These are phyloP conservation scores for Fusarium sp. DNA, from an alignment of 2,329 filamentous ascomycete genomes.

Conservation along the genomic window DNA sequence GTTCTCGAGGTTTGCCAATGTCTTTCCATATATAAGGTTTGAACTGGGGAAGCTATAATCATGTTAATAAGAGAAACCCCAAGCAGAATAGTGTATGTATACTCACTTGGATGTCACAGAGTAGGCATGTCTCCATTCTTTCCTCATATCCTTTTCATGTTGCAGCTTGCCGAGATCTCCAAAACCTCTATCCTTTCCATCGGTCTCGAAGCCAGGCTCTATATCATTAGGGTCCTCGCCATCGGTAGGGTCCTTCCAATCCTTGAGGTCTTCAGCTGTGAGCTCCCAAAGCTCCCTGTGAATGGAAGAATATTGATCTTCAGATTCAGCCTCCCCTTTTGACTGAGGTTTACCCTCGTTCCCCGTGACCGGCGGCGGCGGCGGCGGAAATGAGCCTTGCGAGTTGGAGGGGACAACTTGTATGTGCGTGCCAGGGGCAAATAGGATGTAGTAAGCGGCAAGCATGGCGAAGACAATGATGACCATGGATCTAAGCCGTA, in stretches of 20 bases:
- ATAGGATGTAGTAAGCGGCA: constrained; percentile 56
- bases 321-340: constrained; percentile 14
- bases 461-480: constrained; percentile 52
- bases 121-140: constrained; percentile 53
- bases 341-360: constrained; percentile 12
- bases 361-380: constrained; percentile 1
- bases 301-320: constrained; percentile 20
- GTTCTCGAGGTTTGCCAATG: constrained; percentile 57
- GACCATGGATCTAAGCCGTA: constrained; percentile 55
- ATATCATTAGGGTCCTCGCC: constrained; percentile 49
- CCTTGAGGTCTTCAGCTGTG: constrained; percentile 48
- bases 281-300: constrained; percentile 48
- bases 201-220: constrained; percentile 50
- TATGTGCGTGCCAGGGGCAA: constrained; percentile 46
- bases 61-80: constrained; percentile 43
- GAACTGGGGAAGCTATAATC: constrained; percentile 51
- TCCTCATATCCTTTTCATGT: constrained; percentile 56
- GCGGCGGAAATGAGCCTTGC: constrained; percentile 6
- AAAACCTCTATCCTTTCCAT: constrained; percentile 48
- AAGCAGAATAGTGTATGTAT: neutral
- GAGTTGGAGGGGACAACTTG: constrained; percentile 36
- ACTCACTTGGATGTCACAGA: constrained; percentile 54
- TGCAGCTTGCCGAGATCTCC: constrained; percentile 49
- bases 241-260: constrained; percentile 51
- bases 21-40: constrained; percentile 66